These are phyloP conservation scores for Abrus precatorius DNA, from an alignment of 306 rosid genomes.

Conservation along the genomic window DNA sequence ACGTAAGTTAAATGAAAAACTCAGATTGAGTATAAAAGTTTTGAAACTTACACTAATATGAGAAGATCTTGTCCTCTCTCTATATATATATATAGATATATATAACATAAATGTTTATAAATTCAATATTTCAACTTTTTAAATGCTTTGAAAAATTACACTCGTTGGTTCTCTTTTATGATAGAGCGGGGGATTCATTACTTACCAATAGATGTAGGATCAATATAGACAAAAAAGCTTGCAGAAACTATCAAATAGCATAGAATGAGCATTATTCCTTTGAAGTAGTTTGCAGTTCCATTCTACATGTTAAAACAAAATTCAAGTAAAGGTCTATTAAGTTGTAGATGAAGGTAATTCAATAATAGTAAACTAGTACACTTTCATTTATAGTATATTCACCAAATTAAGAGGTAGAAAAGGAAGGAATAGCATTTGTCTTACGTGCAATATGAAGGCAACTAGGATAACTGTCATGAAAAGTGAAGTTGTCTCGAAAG, in stretches of 20 bases:
- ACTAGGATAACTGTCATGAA: conserved; percentile 71
- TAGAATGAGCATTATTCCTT: conserved; percentile 46
- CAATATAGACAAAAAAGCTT: conserved; percentile 31
- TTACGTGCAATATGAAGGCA: conserved; percentile 73
- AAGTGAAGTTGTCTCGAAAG: conserved; percentile 74
- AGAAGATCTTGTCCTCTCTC: too few species aligned
- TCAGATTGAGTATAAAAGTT: too few species aligned
- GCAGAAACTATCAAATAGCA: conserved; percentile 49
- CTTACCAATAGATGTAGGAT: conserved; percentile 39
- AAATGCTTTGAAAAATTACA: too few species aligned
- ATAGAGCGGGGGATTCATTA: not conserved
- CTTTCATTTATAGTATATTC: not conserved
- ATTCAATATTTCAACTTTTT: too few species aligned
- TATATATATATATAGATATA: too few species aligned
- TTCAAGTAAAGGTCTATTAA: not conserved
- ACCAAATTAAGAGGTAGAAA: not conserved
- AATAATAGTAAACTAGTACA: not conserved
- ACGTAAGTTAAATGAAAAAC: too few species aligned
- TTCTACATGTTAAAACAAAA: conserved; percentile 32
- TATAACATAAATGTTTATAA: too few species aligned
- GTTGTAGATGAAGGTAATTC: not conserved
- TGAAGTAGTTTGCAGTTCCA: conserved; percentile 42
- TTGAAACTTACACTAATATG: too few species aligned
- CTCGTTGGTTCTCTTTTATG: too few species aligned
- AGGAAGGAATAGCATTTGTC: not conserved